These are phyloP conservation scores for Skeletonema menzelii DNA, from an alignment of 108 stramenopile genomes.

Conservation along the genomic window DNA sequence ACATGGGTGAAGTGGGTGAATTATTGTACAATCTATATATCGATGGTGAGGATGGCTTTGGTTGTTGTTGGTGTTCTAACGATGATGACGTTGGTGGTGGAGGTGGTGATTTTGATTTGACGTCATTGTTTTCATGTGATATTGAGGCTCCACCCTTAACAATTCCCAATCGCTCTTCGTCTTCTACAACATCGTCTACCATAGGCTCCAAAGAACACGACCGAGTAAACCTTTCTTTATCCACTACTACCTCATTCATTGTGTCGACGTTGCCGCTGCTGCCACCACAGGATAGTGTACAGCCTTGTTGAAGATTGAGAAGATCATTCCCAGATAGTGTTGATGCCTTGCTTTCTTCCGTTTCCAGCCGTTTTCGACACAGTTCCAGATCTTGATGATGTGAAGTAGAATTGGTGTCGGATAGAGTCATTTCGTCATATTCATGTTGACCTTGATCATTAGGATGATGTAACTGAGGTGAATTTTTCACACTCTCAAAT, in stretches of 20 bases:
- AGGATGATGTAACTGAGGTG: background rate
- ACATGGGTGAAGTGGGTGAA: background rate
- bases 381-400: background rate
- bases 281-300: background rate
- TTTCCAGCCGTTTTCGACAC: background rate
- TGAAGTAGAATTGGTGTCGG: background rate
- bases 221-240: background rate
- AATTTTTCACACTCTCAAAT: background rate
- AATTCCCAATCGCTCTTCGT: background rate
- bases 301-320: background rate
- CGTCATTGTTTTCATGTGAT: background rate
- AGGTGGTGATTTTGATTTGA: background rate
- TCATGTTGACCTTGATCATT: background rate
- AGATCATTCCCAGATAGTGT: background rate
- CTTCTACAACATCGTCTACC: background rate
- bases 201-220: background rate
- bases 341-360: background rate
- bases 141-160: background rate
- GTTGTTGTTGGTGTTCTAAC: background rate
- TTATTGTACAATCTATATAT: slow-evolving; percentile 2
- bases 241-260: background rate
- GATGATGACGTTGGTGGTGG: background rate
- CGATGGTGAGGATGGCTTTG: background rate
- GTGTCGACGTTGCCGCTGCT: background rate
- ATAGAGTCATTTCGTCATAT: background rate